Conservation (phyloP, 345 rosid species). For the Laguncularia racemosa region DNA sequence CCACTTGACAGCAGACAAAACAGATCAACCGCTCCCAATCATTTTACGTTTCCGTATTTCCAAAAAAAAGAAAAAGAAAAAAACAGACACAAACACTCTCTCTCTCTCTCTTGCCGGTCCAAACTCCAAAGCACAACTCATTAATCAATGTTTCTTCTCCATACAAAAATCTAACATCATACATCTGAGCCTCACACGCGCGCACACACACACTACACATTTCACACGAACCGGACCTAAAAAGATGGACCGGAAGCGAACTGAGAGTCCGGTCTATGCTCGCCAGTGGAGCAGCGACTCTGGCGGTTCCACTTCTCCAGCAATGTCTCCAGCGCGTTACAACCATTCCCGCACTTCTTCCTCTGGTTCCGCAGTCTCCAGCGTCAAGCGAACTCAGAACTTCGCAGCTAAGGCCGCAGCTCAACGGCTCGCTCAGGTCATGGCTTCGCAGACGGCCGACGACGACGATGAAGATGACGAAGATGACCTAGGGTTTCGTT, state of each 20-base stretch:
- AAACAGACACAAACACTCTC: too few relatives aligned
- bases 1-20: too few relatives aligned
- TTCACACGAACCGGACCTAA: constrained; percentile 9
- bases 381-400: constrained; percentile 81
- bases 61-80: too few relatives aligned
- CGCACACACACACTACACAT: neutral
- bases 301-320: constrained; percentile 42
- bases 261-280: constrained; percentile 60
- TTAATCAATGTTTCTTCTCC: too few relatives aligned
- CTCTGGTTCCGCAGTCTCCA: constrained; percentile 60
- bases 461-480: constrained; percentile 68
- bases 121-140: too few relatives aligned
- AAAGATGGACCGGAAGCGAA: constrained; percentile 68
- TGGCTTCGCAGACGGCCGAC: constrained; percentile 93
- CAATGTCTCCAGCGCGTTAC: constrained; percentile 54
- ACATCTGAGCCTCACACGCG: too few relatives aligned
- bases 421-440: constrained; percentile 94
- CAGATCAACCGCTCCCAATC: too few relatives aligned
- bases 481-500: constrained; percentile 77
- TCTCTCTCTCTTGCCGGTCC: too few relatives aligned
- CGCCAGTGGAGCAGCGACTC: constrained; percentile 78
- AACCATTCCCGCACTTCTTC: constrained; percentile 63
- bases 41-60: too few relatives aligned
- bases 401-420: constrained; percentile 98
- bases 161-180: too few relatives aligned